Conservation (phyloP, 257 asterid genomes). For the Coffea eugenioides region DNA sequence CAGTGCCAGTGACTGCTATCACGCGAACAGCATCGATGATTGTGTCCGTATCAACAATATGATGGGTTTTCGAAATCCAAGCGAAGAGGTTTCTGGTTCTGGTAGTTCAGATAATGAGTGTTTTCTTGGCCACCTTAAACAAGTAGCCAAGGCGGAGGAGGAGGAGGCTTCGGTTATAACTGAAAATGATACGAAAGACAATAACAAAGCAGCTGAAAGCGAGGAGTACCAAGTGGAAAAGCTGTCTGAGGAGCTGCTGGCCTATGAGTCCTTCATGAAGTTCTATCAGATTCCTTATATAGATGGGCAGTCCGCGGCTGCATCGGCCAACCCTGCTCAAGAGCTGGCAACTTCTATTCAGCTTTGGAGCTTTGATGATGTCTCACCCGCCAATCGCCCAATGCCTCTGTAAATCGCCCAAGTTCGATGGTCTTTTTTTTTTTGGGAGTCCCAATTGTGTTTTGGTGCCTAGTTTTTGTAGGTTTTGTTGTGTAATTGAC, state of each 20-base stretch:
- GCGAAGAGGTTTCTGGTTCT: slow-evolving; percentile 4
- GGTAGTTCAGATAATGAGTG: slow-evolving; percentile 8
- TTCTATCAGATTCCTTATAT: slow-evolving; percentile 70
- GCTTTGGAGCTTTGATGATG: slow-evolving; percentile 80
- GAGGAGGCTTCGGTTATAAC: too few relatives aligned
- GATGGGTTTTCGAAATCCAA: background rate
- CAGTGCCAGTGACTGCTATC: background rate
- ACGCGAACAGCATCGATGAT: background rate
- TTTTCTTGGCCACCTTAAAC: slow-evolving; percentile 3
- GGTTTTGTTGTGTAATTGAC: background rate
- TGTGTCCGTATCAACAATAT: background rate
- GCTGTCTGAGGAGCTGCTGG: slow-evolving; percentile 44
- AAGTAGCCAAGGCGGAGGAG: slow-evolving; percentile 6
- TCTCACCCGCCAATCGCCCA: slow-evolving; percentile 3
- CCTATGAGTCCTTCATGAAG: slow-evolving; percentile 65
- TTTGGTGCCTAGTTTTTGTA: background rate
- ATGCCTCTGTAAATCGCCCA: background rate
- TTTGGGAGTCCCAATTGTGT: too few relatives aligned
- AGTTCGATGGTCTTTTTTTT: background rate
- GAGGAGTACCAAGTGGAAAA: slow-evolving; percentile 35
- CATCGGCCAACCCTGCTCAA: slow-evolving; percentile 31
- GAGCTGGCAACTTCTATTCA: slow-evolving; percentile 43
- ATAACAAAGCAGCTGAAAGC: background rate
- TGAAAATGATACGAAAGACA: slow-evolving; percentile 43
- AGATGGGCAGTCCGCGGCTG: slow-evolving; percentile 62